Evolutionary conservation across 495 filamentous ascomycete species (phyloP).

Genomic region (Emericellopsis terricola): DNA sequence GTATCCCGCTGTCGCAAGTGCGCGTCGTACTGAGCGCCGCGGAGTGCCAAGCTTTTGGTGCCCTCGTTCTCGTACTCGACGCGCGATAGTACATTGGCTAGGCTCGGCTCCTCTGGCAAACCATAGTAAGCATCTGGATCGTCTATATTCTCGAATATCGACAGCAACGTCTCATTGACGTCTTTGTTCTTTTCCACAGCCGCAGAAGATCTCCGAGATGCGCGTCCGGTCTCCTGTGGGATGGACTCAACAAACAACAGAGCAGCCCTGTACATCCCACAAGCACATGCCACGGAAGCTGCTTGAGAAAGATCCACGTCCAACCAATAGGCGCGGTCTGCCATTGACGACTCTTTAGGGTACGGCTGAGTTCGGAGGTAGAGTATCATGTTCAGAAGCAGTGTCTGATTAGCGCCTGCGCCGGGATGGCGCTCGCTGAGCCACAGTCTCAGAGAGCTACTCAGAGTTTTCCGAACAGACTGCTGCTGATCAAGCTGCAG

Average conservation of each 20-base stretch:
- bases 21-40: constrained; percentile 81
- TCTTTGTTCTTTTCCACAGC: constrained; percentile 36
- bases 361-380: constrained; percentile 71
- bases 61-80: constrained; percentile 88
- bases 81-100: constrained; percentile 58
- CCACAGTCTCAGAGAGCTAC: constrained; percentile 30
- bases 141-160: constrained; percentile 77
- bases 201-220: constrained; percentile 49
- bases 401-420: constrained; percentile 27
- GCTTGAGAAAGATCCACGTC: constrained; percentile 59
- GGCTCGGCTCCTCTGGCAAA: constrained; percentile 57
- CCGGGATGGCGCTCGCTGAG: constrained; percentile 19
- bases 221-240: constrained; percentile 30
- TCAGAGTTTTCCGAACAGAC: constrained; percentile 27
- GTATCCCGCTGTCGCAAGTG: constrained; percentile 39
- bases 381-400: constrained; percentile 66
- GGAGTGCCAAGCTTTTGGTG: constrained; percentile 73
- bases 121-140: constrained; percentile 95
- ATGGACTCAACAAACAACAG: constrained; percentile 68
- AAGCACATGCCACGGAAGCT: constrained; percentile 57
- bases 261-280: constrained; percentile 74
- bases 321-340: constrained; percentile 69
- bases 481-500: constrained; percentile 29
- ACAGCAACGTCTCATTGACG: constrained; percentile 49
- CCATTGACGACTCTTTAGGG: constrained; percentile 56